Conservation (phyloP, 768 basidiomycete genomes). For the Coprinellus micaceus region DNA sequence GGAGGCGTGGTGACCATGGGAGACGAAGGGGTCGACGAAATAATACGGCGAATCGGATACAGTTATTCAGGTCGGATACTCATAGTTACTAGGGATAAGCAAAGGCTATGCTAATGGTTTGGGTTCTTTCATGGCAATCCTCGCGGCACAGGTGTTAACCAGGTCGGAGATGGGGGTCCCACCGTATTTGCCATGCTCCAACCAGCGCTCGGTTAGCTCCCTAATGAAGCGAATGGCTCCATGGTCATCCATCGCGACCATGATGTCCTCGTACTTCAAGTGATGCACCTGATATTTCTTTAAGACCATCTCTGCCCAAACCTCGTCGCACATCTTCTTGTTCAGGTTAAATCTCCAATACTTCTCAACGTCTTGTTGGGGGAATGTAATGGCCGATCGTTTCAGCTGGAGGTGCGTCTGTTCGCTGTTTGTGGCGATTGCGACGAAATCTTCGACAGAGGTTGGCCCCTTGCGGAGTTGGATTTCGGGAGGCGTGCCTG, state of each 20-base stretch:
- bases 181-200: background rate
- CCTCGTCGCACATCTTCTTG: background rate
- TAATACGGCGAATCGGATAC: too few species aligned
- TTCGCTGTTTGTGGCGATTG: conserved; percentile 4
- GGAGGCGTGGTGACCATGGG: too few species aligned
- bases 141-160: too few species aligned
- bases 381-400: background rate
- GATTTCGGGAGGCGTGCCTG: background rate
- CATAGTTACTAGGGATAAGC: too few species aligned
- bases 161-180: too few species aligned
- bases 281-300: background rate
- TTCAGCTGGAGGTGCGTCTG: background rate
- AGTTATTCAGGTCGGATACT: too few species aligned
- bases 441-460: background rate
- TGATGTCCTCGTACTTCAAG: background rate
- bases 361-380: background rate
- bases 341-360: conserved; percentile 3
- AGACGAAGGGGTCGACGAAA: too few species aligned
- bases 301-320: background rate
- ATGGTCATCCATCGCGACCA: conserved; percentile 4
- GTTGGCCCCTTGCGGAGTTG: background rate
- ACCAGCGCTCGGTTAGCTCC: conserved; percentile 1
- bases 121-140: too few species aligned
- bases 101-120: too few species aligned
- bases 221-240: background rate